Base-by-base conservation (phyloP, 108 stramenopile species). In the Nitzschia inconspicua region DNA sequence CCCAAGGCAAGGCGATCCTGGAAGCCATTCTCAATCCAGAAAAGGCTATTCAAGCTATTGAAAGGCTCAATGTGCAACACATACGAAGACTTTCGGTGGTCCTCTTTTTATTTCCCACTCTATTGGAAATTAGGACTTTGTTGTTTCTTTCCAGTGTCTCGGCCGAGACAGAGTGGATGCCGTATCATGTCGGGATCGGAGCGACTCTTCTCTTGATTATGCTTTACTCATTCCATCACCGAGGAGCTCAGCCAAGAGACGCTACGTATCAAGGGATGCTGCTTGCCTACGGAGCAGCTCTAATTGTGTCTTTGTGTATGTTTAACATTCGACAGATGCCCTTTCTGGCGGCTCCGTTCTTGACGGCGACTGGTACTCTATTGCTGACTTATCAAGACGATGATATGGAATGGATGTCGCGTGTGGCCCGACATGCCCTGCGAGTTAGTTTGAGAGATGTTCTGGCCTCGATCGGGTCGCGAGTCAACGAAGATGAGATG, bases 401-500 rank as follows among this genome's bases (percentile, higher is more conserved):
- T 31, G 57, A 73, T n/a, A 44, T 44, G 48, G 58, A 66, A 47
- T 68, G 70, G 60, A n/a, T 62, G 13, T 60, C 59, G 5, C 49
- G 60, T 5, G 35, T 63, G 5, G 16, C 62, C 4, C 72, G 73
- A 31, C 58, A 74, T 40, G 36, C 72, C 0, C 56, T 79, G 8
- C 55, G 78, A 8, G 22, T 57, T 1, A 63, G 73, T 4, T 57
- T 79, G 35, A 50, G 73, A 28, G 78, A 79, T 65, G 64, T 71
- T 3, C 41, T 79, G 7, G 27, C 63, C 9, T 47, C 46, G 11
- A 55, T 79, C 19, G 55, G 71, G 3, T 30, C 53, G 23, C 43
- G 57, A 24, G 73, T 79, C 1, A 23, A 41, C 4, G 65, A 74
- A 37, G 71, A 79, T 47, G 73, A 74, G 62, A 70, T 79, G 73